Base-by-base conservation (phyloP, 1,284 basidiomycete species). In the Agaricales sp. region DNA sequence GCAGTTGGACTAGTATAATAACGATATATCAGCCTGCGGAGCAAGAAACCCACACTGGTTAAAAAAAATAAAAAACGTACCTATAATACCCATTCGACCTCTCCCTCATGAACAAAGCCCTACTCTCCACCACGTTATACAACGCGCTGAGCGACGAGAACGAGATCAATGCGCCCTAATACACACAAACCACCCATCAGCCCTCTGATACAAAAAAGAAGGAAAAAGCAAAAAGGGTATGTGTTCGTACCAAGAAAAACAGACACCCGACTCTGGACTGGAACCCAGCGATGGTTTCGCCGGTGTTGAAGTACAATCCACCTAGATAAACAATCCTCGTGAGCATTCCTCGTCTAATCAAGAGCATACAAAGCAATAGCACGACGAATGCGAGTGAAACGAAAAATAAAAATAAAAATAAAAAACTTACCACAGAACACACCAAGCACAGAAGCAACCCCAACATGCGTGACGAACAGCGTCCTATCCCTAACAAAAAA, bases 221-320 rank as follows among this genome's bases (percentile, higher is more conserved):
- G 16, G 8, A 46, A 20, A 38, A 24, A n/a, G 19, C 39, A n/a
- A 13, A 65, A n/a, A n/a, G n/a, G n/a, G n/a, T n/a, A n/a, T n/a
- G n/a, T n/a, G n/a, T n/a, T n/a, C 78, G 52, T 54, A 86, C 87
- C 59, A 94, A 63, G 78, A 94, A 95, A 72, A 95, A 94, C 45
- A 94, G 64, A 54, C 83, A 87, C 22, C 92, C 92, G n/a, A 95
- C 77, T 37, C 91, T 76, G 18, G 85, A 91, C 63, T 95, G 92
- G 74, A 95, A 95, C 0, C 92, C 92, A 19, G 89, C 87, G 51
- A 95, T 94, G 1, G 80, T 85, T 11, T 75, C 65, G 43, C 75
- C 77, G 0, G 89, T 91, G 26, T 92, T 63, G 67, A 73, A 94
- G 63, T 92, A 94, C 49, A 93, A 63, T 0, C 91, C 91, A 48